Evolutionary conservation across 192 early-diverging fungal species (phyloP).

Genomic region (Cladochytrium replicatum): DNA sequence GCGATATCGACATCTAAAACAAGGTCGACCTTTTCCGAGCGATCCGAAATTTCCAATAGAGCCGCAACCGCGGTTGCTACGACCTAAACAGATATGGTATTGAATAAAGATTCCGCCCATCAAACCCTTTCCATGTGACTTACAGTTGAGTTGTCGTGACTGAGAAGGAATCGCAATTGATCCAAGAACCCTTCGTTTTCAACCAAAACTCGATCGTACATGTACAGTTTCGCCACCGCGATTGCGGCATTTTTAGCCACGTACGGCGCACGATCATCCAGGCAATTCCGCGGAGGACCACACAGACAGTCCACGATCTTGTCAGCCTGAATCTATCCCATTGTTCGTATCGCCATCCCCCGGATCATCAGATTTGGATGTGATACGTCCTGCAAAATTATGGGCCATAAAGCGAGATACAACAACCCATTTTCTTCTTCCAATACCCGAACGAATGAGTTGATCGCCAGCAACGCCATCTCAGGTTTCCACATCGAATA

Average conservation of each 20-base stretch:
- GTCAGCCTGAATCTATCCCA: slow-evolving; percentile 93
- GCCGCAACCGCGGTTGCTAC: slow-evolving; percentile 93
- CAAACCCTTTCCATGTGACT: too few species aligned
- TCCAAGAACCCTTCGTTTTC: slow-evolving; percentile 86
- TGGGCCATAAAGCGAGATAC: neutral
- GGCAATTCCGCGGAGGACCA: slow-evolving; percentile 67
- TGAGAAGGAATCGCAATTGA: slow-evolving; percentile 71
- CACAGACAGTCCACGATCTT: slow-evolving; percentile 76
- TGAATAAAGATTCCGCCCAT: too few species aligned
- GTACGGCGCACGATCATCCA: slow-evolving; percentile 87
- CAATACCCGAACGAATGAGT: slow-evolving; percentile 70
- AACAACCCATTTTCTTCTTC: too few species aligned
- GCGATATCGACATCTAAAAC: slow-evolving; percentile 76
- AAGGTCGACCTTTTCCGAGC: slow-evolving; percentile 76
- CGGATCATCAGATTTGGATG: slow-evolving; percentile 91
- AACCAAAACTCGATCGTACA: slow-evolving; percentile 76
- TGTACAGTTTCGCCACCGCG: slow-evolving; percentile 86
- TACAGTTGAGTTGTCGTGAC: slow-evolving; percentile 84
- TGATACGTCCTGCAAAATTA: slow-evolving; percentile 87
- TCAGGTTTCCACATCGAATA: slow-evolving; percentile 90
- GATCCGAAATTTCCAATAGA: slow-evolving; percentile 86
- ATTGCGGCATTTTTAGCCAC: slow-evolving; percentile 94
- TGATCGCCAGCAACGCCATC: slow-evolving; percentile 84
- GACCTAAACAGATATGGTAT: slow-evolving; percentile 60
- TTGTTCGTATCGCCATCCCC: slow-evolving; percentile 90